These are phyloP conservation scores for Mimosa pudica DNA, from an alignment of 306 rosid species.

Conservation along the genomic window DNA sequence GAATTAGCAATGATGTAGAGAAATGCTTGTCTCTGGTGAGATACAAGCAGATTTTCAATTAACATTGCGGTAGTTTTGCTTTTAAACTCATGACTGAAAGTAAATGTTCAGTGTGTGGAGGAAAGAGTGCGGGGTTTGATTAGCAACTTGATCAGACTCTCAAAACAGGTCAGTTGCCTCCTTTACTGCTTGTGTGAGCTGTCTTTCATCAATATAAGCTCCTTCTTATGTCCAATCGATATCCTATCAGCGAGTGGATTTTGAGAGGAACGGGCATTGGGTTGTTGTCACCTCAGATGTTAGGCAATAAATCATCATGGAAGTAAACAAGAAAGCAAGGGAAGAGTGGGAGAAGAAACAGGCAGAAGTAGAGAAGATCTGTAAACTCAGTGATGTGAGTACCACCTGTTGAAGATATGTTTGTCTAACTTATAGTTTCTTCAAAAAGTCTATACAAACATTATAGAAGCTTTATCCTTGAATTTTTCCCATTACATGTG, in stretches of 20 bases:
- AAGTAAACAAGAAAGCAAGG: conserved; percentile 71
- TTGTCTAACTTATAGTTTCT: conserved; percentile 1
- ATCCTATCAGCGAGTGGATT: conserved; percentile 70
- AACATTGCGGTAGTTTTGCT: conserved; percentile 29
- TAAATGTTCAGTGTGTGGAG: conserved; percentile 79
- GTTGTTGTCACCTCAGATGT: conserved; percentile 72
- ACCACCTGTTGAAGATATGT: conserved; percentile 22
- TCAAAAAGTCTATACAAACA: not conserved
- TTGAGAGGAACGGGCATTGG: conserved; percentile 75
- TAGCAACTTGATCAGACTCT: conserved; percentile 78
- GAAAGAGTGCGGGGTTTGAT: conserved; percentile 94
- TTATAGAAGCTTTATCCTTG: conserved; percentile 25
- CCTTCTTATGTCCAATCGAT: conserved; percentile 34
- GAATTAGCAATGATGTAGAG: conserved; percentile 71
- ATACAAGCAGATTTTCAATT: conserved; percentile 29
- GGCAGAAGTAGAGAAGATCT: conserved; percentile 71
- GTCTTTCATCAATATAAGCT: conserved; percentile 19
- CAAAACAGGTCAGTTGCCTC: conserved; percentile 73
- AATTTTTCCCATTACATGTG: conserved; percentile 23
- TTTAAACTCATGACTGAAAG: conserved; percentile 37
- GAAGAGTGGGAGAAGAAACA: conserved; percentile 87
- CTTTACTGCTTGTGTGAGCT: conserved; percentile 24
- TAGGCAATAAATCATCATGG: conserved; percentile 59
- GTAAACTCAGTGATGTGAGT: conserved; percentile 70
- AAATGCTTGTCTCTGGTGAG: conserved; percentile 95